Evolutionary conservation across 768 basidiomycete species (phyloP).

Genomic region (Leccinum aurantiacum): DNA sequence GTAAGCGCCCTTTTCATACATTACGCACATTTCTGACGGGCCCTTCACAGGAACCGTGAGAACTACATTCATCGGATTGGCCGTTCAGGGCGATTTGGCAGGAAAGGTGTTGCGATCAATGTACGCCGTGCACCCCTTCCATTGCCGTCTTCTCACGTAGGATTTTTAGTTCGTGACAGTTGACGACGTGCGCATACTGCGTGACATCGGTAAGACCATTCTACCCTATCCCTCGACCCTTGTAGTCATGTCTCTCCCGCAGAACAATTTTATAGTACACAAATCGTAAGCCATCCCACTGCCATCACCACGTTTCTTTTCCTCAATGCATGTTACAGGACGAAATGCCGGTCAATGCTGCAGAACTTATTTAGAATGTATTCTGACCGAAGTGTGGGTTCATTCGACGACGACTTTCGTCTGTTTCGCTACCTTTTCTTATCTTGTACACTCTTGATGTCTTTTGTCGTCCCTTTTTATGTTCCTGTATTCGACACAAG

Average conservation of each 20-base stretch:
- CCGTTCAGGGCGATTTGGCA: conserved; percentile 96
- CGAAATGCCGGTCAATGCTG: conserved; percentile 99
- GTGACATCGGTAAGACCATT: conserved; percentile 80
- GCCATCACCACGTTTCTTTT: background rate
- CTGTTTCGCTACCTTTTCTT: conserved; percentile 4
- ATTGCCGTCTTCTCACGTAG: conserved; percentile 16
- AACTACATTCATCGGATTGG: conserved; percentile 99
- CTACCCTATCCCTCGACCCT: conserved; percentile 3
- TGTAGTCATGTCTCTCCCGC: conserved; percentile 14
- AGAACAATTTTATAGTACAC: conserved; percentile 98
- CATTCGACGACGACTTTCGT: conserved; percentile 4
- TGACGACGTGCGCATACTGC: conserved; percentile 93
- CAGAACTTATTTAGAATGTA: conserved; percentile 79
- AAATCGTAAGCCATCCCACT: conserved; percentile 60
- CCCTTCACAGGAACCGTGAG: conserved; percentile 75
- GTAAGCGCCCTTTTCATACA: conserved; percentile 43
- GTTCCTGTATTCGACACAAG: conserved; percentile 7
- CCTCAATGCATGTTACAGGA: conserved; percentile 54
- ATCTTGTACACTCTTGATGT: conserved; percentile 19
- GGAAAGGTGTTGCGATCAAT: conserved; percentile 99
- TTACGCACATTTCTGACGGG: conserved; percentile 14
- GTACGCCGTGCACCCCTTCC: conserved; percentile 45
- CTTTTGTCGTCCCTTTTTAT: conserved; percentile 7
- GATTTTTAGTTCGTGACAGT: conserved; percentile 79
- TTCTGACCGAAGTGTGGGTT: background rate